A percentile compares a stretch with the other conserved stretches of the same genome.
phyloP scores from a whole-genome alignment of 768 basidiomycete species.

The Aureoboletus auriporus region DNA sequence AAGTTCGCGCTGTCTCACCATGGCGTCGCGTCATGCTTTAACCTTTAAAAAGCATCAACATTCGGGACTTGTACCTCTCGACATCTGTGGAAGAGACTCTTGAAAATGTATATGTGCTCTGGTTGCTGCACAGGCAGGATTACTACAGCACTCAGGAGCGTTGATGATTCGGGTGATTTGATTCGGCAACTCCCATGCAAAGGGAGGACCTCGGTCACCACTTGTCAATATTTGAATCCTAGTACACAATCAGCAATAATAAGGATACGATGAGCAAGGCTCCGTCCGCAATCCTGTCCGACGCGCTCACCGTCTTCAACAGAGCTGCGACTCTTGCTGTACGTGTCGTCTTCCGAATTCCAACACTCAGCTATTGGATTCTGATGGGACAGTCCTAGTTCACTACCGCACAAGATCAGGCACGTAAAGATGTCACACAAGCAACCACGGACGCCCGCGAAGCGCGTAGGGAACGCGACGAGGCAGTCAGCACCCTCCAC shows the following conservation, averaged over 20 bases:
- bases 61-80: too few species aligned
- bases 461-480: slow-evolving; percentile 48
- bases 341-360: slow-evolving; percentile 9
- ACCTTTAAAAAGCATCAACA: too few species aligned
- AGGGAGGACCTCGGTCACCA: too few species aligned
- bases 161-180: too few species aligned
- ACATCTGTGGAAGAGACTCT: too few species aligned
- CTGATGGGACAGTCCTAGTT: slow-evolving; percentile 35
- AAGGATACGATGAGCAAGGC: slow-evolving; percentile 28
- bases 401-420: slow-evolving; percentile 51
- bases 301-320: slow-evolving; percentile 40
- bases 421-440: slow-evolving; percentile 49
- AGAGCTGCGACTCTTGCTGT: slow-evolving; percentile 40
- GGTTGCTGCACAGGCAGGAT: too few species aligned
- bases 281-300: slow-evolving; percentile 35
- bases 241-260: too few species aligned
- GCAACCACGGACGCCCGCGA: slow-evolving; percentile 43
- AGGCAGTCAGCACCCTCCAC: slow-evolving; percentile 44
- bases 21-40: too few species aligned
- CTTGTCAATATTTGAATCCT: slow-evolving; percentile 18
- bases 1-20: too few species aligned
- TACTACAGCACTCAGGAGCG: too few species aligned
- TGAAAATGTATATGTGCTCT: too few species aligned
- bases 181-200: too few species aligned
- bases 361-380: neutral